Percentiles rank a stretch among this genome's conserved stretches.
Evolutionary conservation across 306 rosid species (phyloP).

Genomic region (Inga laurina): DNA sequence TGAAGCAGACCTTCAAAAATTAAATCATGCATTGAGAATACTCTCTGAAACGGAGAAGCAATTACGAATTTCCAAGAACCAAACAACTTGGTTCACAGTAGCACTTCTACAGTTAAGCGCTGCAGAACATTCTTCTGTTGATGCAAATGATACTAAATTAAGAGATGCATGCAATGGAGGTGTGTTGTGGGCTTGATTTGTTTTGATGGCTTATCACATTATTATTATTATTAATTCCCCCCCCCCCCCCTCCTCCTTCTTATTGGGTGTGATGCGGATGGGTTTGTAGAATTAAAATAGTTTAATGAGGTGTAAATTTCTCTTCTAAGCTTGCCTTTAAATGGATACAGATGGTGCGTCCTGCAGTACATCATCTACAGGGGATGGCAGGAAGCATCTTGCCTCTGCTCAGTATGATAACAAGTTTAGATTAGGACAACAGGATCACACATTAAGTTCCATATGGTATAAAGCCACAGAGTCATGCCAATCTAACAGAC

Average conservation of each 20-base stretch:
- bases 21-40: slow-evolving; percentile 68
- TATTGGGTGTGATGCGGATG: neutral
- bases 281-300: neutral
- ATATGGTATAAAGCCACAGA: slow-evolving; percentile 76
- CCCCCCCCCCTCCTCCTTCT: neutral
- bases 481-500: slow-evolving; percentile 60
- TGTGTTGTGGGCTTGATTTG: slow-evolving; percentile 6
- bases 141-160: slow-evolving; percentile 48
- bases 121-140: slow-evolving; percentile 46
- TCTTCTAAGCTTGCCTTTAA: slow-evolving; percentile 29
- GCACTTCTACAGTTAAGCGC: slow-evolving; percentile 85
- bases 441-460: slow-evolving; percentile 63
- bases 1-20: slow-evolving; percentile 69
- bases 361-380: slow-evolving; percentile 35
- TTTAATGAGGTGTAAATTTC: slow-evolving; percentile 3
- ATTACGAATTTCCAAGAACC: slow-evolving; percentile 76
- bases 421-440: slow-evolving; percentile 45
- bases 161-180: slow-evolving; percentile 46
- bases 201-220: neutral
- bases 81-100: slow-evolving; percentile 83
- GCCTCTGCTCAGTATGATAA: slow-evolving; percentile 38
- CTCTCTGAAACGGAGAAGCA: slow-evolving; percentile 85
- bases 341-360: slow-evolving; percentile 37
- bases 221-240: neutral
- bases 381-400: slow-evolving; percentile 45